Evolutionary conservation across 2,329 filamentous ascomycete genomes (phyloP).

Genomic region (Alternaria solani): DNA sequence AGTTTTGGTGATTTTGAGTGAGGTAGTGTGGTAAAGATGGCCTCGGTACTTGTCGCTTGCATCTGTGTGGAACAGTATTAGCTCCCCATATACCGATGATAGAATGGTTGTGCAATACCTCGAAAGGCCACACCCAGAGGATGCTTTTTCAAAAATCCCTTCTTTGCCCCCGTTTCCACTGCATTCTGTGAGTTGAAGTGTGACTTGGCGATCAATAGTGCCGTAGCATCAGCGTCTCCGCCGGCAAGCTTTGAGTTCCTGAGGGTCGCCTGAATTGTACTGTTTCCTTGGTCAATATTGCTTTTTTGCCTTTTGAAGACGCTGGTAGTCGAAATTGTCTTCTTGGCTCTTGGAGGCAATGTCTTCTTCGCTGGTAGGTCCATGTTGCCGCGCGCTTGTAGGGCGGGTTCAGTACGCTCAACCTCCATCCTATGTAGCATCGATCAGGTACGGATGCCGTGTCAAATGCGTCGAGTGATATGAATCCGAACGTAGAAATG

Average conservation of each 20-base stretch:
- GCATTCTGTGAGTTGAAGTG: slow-evolving; percentile 16
- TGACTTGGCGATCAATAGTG: slow-evolving; percentile 7
- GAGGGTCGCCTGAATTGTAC: neutral
- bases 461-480: neutral
- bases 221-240: neutral
- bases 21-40: slow-evolving; percentile 30
- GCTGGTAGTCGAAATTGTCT: slow-evolving; percentile 31
- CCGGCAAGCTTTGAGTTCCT: neutral
- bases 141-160: slow-evolving; percentile 23
- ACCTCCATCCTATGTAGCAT: slow-evolving; percentile 2
- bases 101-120: slow-evolving; percentile 20
- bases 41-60: slow-evolving; percentile 36
- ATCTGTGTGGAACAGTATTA: slow-evolving; percentile 31
- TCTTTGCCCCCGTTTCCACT: slow-evolving; percentile 14
- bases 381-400: slow-evolving; percentile 1
- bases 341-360: slow-evolving; percentile 6
- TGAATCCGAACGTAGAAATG: neutral
- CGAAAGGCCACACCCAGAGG: slow-evolving; percentile 40
- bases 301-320: slow-evolving; percentile 37
- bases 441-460: neutral
- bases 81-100: neutral
- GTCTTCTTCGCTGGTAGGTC: neutral
- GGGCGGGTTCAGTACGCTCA: neutral
- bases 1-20: slow-evolving; percentile 30
- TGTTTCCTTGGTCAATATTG: slow-evolving; percentile 12